A percentile compares a stretch with the other conserved stretches of the same genome.
Conservation (phyloP, 2,329 filamentous ascomycete species). For the Penicillium sp. region DNA sequence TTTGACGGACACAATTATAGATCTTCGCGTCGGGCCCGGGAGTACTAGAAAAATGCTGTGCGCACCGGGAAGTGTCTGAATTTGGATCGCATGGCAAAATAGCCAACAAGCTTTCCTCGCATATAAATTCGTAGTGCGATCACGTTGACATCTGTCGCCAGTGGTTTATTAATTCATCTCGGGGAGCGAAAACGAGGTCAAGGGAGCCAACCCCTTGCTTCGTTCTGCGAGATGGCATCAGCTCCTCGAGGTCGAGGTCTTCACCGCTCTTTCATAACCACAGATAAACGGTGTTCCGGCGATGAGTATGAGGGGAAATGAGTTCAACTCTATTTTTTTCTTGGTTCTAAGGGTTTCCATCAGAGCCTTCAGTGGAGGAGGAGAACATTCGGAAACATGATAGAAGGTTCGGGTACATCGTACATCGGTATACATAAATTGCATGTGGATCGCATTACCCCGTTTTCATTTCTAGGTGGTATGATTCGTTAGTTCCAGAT, state of each 20-base stretch:
- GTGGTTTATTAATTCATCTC: neutral
- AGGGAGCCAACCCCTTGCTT: constrained; percentile 18
- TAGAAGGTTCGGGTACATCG: neutral
- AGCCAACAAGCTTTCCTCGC: constrained; percentile 8
- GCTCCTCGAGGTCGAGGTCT: constrained; percentile 2
- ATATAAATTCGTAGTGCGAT: neutral
- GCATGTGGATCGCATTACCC: neutral
- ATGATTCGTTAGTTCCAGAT: neutral
- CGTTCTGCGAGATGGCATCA: constrained; percentile 23
- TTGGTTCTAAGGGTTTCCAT: neutral
- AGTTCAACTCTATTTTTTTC: neutral
- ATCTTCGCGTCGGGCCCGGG: neutral
- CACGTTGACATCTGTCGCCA: neutral
- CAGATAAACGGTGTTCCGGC: neutral
- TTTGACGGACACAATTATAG: neutral
- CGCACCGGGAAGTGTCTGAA: neutral
- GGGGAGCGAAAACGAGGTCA: neutral
- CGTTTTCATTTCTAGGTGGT: neutral
- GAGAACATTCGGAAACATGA: neutral
- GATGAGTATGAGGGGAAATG: neutral
- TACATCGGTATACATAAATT: constrained; percentile 6
- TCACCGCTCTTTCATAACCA: constrained; percentile 22
- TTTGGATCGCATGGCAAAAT: neutral
- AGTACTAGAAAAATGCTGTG: neutral
- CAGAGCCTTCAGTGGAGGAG: neutral